Base-by-base conservation (phyloP, 192 early-diverging fungal genomes). In the Backusella luteola region DNA sequence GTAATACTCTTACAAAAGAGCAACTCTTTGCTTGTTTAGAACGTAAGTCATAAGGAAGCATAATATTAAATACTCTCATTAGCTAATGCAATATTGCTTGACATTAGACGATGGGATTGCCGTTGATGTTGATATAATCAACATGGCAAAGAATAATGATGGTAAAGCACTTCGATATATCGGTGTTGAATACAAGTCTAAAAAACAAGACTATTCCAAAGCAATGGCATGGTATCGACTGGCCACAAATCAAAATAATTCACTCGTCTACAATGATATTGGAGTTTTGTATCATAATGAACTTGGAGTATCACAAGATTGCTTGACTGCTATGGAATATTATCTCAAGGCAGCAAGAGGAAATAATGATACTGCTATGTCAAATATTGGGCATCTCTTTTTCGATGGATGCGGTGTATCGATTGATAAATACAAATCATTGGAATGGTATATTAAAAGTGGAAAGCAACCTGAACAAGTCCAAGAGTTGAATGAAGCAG, bases 201-300 rank as follows among this genome's bases (percentile, higher is more conserved):
- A 38, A 38, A 38, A 15, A 52, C 15, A 19, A 19, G n/a, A 52
- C 4, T 52, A n/a, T 52, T 5, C 1, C 0, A 19, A 52, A 52
- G 17, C 19, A 1, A n/a, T 52, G 15, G 17, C 19, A 52, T 52
- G 49, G 49, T 52, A 17, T 6, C 49, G 14, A 52, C 0, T 19
- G n/a, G 12, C 49, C 0, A 0, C 6, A 52, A 21, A n/a, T 6
- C 17, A 52, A 52, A 52, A 52, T 4, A 0, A 52, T 52, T n/a
- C 17, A 52, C 0, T 0, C 0, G 49, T 0, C 15, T 52, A 52
- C 17, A n/a, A 1, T n/a, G 1, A 0, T 0, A 19, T 52, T 6
- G 49, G 49, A 19, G 0, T 4, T 0, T n/a, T 52, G 4, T 52
- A 52, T 6, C 0, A 1, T n/a, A 0, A 4, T 6, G 49, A 5